phyloP scores from a whole-genome alignment of 495 filamentous ascomycete genomes.

The Neurospora sp. region DNA sequence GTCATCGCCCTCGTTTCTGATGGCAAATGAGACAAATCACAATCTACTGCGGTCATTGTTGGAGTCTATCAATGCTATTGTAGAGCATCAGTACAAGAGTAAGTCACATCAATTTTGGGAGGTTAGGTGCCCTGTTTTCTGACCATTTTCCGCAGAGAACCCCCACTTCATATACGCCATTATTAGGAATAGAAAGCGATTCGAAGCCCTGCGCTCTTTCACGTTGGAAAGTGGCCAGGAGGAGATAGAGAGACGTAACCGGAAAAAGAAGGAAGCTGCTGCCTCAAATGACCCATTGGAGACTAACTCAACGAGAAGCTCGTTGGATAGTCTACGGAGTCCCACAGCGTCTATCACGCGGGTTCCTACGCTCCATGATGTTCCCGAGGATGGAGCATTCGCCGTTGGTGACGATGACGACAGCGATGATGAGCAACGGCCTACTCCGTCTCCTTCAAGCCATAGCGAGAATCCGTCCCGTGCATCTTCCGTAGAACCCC shows the following conservation, averaged over 20 bases:
- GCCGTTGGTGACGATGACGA: slow-evolving; percentile 81
- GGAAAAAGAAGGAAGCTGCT: slow-evolving; percentile 58
- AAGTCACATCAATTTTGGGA: slow-evolving; percentile 6
- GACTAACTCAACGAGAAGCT: slow-evolving; percentile 43
- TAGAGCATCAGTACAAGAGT: slow-evolving; percentile 89
- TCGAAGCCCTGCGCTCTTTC: slow-evolving; percentile 82
- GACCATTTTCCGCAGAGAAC: slow-evolving; percentile 50
- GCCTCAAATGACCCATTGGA: slow-evolving; percentile 35
- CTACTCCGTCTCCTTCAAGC: slow-evolving; percentile 61
- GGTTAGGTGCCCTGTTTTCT: slow-evolving; percentile 9
- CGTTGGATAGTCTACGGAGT: slow-evolving; percentile 62
- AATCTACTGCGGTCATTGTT: slow-evolving; percentile 68
- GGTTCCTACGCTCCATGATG: slow-evolving; percentile 55
- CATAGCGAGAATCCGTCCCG: slow-evolving; percentile 61
- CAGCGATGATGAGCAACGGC: slow-evolving; percentile 57
- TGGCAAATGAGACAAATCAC: slow-evolving; percentile 93
- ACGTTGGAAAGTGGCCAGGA: slow-evolving; percentile 92
- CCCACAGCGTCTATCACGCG: slow-evolving; percentile 46
- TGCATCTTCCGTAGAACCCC: slow-evolving; percentile 59
- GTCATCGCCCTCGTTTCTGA: slow-evolving; percentile 89
- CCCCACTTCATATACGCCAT: slow-evolving; percentile 73
- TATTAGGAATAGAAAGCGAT: slow-evolving; percentile 67
- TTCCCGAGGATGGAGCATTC: slow-evolving; percentile 74
- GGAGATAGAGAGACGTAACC: slow-evolving; percentile 76
- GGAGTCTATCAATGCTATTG: slow-evolving; percentile 81